Percentiles rank a stretch among this genome's conserved stretches.
These are phyloP conservation scores for Dryas drummondii DNA, from an alignment of 306 rosid species.

Conservation along the genomic window DNA sequence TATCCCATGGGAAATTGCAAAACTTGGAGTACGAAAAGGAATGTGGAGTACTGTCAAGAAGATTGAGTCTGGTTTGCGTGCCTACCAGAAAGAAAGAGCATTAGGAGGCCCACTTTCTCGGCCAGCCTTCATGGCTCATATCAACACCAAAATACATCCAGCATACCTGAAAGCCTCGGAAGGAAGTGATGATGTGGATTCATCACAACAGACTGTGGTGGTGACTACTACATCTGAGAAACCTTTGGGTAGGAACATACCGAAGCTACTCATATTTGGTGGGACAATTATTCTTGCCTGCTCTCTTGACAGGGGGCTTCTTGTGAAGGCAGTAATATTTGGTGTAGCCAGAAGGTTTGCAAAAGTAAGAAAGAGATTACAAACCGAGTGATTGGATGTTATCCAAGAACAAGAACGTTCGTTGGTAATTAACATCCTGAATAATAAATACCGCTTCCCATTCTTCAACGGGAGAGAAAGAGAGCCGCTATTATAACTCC, in stretches of 20 bases:
- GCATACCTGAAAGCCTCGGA: conserved; percentile 55
- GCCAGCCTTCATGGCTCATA: conserved; percentile 57
- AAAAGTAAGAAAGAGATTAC: conserved; percentile 61
- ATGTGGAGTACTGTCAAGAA: conserved; percentile 94
- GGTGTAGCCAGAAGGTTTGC: conserved; percentile 74
- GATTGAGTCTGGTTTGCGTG: conserved; percentile 71
- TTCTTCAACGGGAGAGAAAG: conserved; percentile 8
- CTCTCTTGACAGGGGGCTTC: conserved; percentile 65
- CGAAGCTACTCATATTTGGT: conserved; percentile 66
- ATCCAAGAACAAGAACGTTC: not conserved
- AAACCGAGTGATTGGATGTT: conserved; percentile 25
- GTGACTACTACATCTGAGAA: conserved; percentile 34
- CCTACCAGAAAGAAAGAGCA: conserved; percentile 61
- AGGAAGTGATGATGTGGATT: conserved; percentile 20
- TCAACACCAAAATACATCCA: conserved; percentile 59
- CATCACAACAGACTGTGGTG: not conserved
- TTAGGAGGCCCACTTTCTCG: conserved; percentile 53
- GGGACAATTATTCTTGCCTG: conserved; percentile 80
- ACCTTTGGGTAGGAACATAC: conserved; percentile 49
- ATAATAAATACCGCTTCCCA: not conserved
- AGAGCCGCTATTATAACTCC: not conserved
- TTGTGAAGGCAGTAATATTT: conserved; percentile 71
- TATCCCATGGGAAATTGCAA: conserved; percentile 88
- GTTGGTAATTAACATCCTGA: not conserved
- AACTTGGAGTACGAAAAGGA: conserved; percentile 80